Percentiles rank a stretch among this genome's conserved stretches.
phyloP scores from a whole-genome alignment of 257 asterid species.

The Eucommia ulmoides region DNA sequence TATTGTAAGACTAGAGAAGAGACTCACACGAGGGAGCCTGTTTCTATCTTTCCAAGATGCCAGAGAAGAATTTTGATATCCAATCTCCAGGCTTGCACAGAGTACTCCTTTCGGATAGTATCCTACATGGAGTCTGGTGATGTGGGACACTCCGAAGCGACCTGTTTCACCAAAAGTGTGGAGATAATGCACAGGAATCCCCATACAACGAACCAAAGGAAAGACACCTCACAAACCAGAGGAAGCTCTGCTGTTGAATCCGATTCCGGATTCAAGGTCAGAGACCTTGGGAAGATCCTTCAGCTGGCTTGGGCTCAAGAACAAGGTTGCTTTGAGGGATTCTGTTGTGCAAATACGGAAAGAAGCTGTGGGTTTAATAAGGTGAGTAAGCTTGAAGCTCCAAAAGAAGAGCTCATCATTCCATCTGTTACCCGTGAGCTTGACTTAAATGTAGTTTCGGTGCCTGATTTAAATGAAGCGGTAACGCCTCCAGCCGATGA shows the following conservation, averaged over 20 bases:
- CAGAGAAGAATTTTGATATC: conserved; percentile 69
- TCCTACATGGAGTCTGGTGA: conserved; percentile 57
- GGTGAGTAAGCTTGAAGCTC: conserved; percentile 31
- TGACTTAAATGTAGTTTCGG: conserved; percentile 67
- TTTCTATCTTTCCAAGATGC: conserved; percentile 54
- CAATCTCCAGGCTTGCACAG: conserved; percentile 70
- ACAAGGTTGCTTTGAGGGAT: conserved; percentile 43
- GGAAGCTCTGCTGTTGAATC: conserved; percentile 54
- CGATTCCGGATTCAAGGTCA: conserved; percentile 70
- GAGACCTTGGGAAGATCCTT: conserved; percentile 72
- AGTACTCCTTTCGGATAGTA: conserved; percentile 62
- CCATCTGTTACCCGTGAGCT: conserved; percentile 58
- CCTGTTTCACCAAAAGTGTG: conserved; percentile 60
- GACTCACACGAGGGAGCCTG: conserved; percentile 51
- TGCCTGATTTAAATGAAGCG: conserved; percentile 80
- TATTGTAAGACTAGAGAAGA: conserved; percentile 69
- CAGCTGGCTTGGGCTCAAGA: conserved; percentile 61
- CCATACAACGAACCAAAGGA: conserved; percentile 22
- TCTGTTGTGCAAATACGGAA: conserved; percentile 25
- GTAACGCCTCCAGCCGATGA: conserved; percentile 63
- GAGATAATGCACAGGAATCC: conserved; percentile 47
- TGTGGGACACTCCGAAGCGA: conserved; percentile 74
- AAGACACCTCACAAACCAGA: conserved; percentile 34
- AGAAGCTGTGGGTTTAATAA: conserved; percentile 26
- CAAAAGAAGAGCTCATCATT: conserved; percentile 22